Base-by-base conservation (phyloP, 2,329 filamentous ascomycete species). In the Sclerotinia subarctica region DNA sequence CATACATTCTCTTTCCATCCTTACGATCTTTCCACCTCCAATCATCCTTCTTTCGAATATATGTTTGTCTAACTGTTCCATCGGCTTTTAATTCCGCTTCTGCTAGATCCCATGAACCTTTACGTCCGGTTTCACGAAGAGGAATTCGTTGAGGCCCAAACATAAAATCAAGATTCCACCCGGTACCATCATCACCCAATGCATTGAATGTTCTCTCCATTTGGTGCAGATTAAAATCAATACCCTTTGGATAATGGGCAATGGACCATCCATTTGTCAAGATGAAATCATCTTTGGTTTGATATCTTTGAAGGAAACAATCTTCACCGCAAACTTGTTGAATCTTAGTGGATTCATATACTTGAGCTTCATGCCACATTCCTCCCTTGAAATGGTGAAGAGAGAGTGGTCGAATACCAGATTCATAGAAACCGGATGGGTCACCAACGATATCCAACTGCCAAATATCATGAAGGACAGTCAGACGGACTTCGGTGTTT, bases 91-190 rank as follows among this genome's bases (percentile, higher is more conserved):
- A 72, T 0, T 75, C 77, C 0, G 83, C 80, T 70, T 87, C 84
- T 69, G 83, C 80, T 38, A 87, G 75, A 62, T 87, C 85, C 83
- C 83, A 85, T 35, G 82, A 80, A 38, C 83, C 83, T 77, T 85
- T 85, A 59, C 80, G 79, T 6, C 83, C 83, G 0, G 82, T 84
- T 74, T 80, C 80, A 47, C 81, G 75, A 11, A 85, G 77, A 51
- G 79, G 81, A 29, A 80, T 80, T 8, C 83, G 77, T 69, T 83
- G 82, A 1, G 83, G 83, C 7, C 82, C 83, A 68, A 85, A 80
- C 71, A 81, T 81, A 71, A 82, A 84, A 72, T 85, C 83, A 5
- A 77, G 63, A 57, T 77, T 77, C 73, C 73, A 77, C 8, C 75
- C 74, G 47, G 71, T 72, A 32, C 56, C 54, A 64, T 77, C 76